Conservation (phyloP, 169 alveolate genomes). For the Eimeria praecox region DNA sequence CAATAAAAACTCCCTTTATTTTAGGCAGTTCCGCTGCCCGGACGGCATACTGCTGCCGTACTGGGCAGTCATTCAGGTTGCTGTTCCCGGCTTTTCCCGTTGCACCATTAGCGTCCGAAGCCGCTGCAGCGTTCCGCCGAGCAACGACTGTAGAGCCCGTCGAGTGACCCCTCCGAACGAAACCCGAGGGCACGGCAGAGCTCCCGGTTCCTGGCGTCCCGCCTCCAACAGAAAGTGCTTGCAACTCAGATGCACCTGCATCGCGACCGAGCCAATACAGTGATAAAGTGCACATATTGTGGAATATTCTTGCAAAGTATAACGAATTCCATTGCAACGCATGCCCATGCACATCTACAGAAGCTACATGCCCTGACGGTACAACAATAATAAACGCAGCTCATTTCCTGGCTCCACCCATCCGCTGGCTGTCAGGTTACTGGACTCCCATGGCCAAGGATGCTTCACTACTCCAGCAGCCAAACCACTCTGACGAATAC, state of each 20-base stretch:
- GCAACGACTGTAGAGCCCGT: background rate
- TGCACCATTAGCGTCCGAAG: background rate
- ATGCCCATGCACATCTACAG: background rate
- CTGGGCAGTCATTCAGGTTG: slow-evolving; percentile 57
- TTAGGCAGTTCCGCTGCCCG: slow-evolving; percentile 78
- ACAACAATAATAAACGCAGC: background rate
- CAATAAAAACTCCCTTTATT: slow-evolving; percentile 80
- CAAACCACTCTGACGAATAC: background rate
- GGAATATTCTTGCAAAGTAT: background rate
- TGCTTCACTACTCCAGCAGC: background rate
- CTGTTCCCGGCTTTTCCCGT: slow-evolving; percentile 53
- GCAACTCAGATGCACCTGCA: slow-evolving; percentile 23
- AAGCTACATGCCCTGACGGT: background rate
- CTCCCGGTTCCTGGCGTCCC: background rate
- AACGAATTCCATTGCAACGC: background rate
- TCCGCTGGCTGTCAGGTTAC: background rate
- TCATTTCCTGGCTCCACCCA: background rate
- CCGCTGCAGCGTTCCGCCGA: slow-evolving; percentile 37
- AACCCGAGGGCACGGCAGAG: background rate
- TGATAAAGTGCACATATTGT: background rate
- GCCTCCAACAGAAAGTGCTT: slow-evolving; percentile 31
- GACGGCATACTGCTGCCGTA: slow-evolving; percentile 75
- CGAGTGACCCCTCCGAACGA: slow-evolving; percentile 54
- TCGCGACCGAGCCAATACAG: background rate
- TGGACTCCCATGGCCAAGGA: background rate